These are phyloP conservation scores for Epichloe sp. DNA, from an alignment of 2,329 filamentous ascomycete species.

Conservation along the genomic window DNA sequence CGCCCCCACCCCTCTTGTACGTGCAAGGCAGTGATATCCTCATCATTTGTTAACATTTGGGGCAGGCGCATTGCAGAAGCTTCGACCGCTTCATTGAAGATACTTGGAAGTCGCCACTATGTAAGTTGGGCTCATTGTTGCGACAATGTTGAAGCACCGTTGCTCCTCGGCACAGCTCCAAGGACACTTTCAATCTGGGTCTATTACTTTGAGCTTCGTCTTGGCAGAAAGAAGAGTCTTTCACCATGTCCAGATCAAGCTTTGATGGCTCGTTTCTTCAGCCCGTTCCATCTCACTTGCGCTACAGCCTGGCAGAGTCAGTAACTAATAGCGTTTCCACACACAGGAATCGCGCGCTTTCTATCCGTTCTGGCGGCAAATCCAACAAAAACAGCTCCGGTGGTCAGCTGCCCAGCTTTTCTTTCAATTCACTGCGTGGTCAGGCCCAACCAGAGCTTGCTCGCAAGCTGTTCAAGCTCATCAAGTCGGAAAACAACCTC, in stretches of 20 bases:
- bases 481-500: slow-evolving; percentile 88
- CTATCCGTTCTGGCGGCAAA: slow-evolving; percentile 56
- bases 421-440: slow-evolving; percentile 74
- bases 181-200: background rate
- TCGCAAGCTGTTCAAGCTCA: slow-evolving; percentile 77
- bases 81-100: background rate
- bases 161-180: background rate
- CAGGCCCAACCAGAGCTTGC: slow-evolving; percentile 77
- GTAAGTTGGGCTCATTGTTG: slow-evolving; percentile 1
- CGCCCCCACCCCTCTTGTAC: background rate
- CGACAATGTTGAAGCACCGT: background rate
- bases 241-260: slow-evolving; percentile 20
- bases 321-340: slow-evolving; percentile 15
- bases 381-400: slow-evolving; percentile 25
- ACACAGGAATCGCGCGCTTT: slow-evolving; percentile 58
- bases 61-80: background rate
- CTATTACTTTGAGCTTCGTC: background rate
- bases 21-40: background rate
- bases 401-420: slow-evolving; percentile 53
- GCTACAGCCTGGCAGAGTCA: slow-evolving; percentile 9
- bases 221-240: background rate
- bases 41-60: background rate
- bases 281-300: slow-evolving; percentile 9
- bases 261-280: slow-evolving; percentile 16
- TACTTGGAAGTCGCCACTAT: slow-evolving; percentile 5